Evolutionary conservation across 306 rosid species (phyloP).

Genomic region (Cucurbita moschata): DNA sequence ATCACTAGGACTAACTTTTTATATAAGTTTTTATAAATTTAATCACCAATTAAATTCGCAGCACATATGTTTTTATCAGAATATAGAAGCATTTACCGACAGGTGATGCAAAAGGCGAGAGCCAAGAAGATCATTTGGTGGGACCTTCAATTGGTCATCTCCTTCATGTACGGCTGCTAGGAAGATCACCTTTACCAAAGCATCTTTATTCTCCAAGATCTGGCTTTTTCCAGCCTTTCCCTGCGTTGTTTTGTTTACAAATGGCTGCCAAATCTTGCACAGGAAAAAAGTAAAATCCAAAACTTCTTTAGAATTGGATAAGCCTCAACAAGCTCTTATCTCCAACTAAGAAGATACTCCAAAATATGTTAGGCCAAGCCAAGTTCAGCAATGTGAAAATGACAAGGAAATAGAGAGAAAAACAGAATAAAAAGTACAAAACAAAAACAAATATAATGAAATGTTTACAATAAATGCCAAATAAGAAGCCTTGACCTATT

Average conservation of each 20-base stretch:
- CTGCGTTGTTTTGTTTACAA: not conserved
- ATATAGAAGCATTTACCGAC: not conserved
- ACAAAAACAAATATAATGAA: not conserved
- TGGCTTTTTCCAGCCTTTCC: not conserved
- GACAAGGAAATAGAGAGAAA: not conserved
- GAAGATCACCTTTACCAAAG: not conserved
- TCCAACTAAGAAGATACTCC: slow-evolving; percentile 1
- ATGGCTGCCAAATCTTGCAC: slow-evolving; percentile 1
- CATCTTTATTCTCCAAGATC: not conserved
- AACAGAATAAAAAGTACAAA: not conserved
- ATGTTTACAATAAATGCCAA: not conserved
- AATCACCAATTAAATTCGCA: not conserved
- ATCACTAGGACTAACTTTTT: not conserved
- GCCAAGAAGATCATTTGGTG: not conserved
- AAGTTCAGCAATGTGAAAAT: not conserved
- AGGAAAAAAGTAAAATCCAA: not conserved
- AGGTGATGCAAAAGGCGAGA: not conserved
- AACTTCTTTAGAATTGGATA: not conserved
- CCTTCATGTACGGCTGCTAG: slow-evolving; percentile 2
- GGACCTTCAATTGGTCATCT: not conserved
- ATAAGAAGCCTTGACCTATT: not conserved
- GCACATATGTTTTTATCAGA: not conserved
- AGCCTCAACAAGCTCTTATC: slow-evolving; percentile 5
- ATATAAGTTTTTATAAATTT: not conserved
- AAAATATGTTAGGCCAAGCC: not conserved